phyloP scores from a whole-genome alignment of 495 filamentous ascomycete species.

The Aspergillus cristatus region DNA sequence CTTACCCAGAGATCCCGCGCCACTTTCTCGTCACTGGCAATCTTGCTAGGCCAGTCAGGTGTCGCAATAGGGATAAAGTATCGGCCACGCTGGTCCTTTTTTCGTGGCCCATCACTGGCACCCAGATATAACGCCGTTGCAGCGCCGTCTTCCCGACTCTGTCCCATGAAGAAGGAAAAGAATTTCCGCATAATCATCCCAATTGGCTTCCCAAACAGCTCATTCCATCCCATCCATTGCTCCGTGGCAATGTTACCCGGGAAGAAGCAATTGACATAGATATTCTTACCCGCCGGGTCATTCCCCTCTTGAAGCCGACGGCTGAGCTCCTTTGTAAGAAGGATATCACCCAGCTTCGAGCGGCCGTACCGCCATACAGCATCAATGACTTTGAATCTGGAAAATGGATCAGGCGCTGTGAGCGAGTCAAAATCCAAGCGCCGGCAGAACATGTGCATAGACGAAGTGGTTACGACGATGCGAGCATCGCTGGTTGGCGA shows the following conservation, averaged over 20 bases:
- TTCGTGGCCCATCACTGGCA: slow-evolving; percentile 11
- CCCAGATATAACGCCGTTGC: slow-evolving; percentile 30
- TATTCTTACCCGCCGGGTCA: slow-evolving; percentile 12
- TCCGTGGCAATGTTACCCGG: slow-evolving; percentile 34
- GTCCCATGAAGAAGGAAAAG: slow-evolving; percentile 13
- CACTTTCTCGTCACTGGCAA: slow-evolving; percentile 16
- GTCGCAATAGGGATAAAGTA: slow-evolving; percentile 30
- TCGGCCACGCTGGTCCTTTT: slow-evolving; percentile 12
- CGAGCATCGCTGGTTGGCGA: slow-evolving; percentile 11
- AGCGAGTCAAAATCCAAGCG: slow-evolving; percentile 16
- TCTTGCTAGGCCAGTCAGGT: slow-evolving; percentile 9
- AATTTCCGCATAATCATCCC: slow-evolving; percentile 4
- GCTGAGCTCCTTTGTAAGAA: slow-evolving; percentile 29
- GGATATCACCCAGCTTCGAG: slow-evolving; percentile 35
- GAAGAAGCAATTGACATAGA: slow-evolving; percentile 30
- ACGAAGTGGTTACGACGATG: slow-evolving; percentile 23
- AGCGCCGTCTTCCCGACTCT: slow-evolving; percentile 26
- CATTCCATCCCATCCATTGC: slow-evolving; percentile 25
- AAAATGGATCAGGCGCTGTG: slow-evolving; percentile 11
- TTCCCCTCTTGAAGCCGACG: slow-evolving; percentile 10
- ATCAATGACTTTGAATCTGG: slow-evolving; percentile 9
- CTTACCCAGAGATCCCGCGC: slow-evolving; percentile 20
- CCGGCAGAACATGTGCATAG: slow-evolving; percentile 17
- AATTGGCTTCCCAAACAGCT: slow-evolving; percentile 14
- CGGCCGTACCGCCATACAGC: slow-evolving; percentile 27